Evolutionary conservation across 2,329 filamentous ascomycete species (phyloP).

Genomic region (Onygenales sp.): DNA sequence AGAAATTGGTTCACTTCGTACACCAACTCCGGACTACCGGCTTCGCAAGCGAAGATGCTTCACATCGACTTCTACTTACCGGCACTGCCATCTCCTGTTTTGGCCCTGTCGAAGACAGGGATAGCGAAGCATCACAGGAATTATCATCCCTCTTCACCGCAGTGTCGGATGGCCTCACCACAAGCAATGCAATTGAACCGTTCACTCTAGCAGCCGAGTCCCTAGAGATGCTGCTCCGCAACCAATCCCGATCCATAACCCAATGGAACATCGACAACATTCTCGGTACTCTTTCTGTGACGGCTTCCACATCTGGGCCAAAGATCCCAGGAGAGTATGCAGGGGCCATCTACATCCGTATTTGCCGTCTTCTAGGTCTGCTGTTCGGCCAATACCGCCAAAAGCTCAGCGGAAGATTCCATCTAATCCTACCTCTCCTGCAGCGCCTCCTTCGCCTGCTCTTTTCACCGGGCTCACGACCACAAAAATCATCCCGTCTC

Average conservation of each 20-base stretch:
- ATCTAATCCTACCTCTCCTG: slow-evolving; percentile 47
- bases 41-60: slow-evolving; percentile 19
- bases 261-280: slow-evolving; percentile 38
- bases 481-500: slow-evolving; percentile 3
- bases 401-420: slow-evolving; percentile 51
- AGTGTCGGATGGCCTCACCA: slow-evolving; percentile 21
- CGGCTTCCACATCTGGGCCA: slow-evolving; percentile 26
- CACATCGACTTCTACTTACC: slow-evolving; percentile 26
- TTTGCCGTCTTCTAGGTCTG: slow-evolving; percentile 45
- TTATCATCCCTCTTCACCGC: slow-evolving; percentile 28
- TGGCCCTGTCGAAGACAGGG: slow-evolving; percentile 28
- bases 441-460: slow-evolving; percentile 47
- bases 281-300: slow-evolving; percentile 27
- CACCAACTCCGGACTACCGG: slow-evolving; percentile 22
- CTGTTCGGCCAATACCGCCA: slow-evolving; percentile 49
- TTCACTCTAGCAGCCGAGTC: slow-evolving; percentile 32
- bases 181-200: slow-evolving; percentile 25
- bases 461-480: slow-evolving; percentile 39
- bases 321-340: slow-evolving; percentile 22
- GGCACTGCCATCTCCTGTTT: slow-evolving; percentile 27
- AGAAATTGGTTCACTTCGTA: slow-evolving; percentile 22
- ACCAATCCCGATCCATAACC: slow-evolving; percentile 31
- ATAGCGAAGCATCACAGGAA: slow-evolving; percentile 24
- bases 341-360: slow-evolving; percentile 41
- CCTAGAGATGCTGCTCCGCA: slow-evolving; percentile 30